Percentiles rank a stretch among this genome's conserved stretches.
These are phyloP conservation scores for Rhodotorula graminis DNA, from an alignment of 768 basidiomycete genomes.

Conservation along the genomic window DNA sequence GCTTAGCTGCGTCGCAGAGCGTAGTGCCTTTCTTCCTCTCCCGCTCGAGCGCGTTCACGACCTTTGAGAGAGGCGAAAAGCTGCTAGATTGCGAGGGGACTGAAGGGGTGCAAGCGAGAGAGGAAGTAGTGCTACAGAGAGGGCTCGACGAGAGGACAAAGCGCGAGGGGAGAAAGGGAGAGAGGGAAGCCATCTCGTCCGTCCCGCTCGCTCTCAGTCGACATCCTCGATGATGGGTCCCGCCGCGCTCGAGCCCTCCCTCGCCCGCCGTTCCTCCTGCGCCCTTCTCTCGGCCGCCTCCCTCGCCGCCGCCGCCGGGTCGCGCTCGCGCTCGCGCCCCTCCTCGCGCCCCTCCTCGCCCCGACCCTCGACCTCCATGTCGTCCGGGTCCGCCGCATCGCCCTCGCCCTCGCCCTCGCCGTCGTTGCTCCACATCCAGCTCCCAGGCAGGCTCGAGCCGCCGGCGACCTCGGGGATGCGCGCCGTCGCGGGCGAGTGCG, in stretches of 20 bases:
- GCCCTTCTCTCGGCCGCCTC: constrained; percentile 16
- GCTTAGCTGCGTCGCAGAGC: no score
- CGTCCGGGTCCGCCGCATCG: not conserved
- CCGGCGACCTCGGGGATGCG: constrained; percentile 15
- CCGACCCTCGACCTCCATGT: not conserved
- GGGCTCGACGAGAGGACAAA: no score
- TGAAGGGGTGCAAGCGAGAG: no score
- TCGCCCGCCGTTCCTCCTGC: not conserved
- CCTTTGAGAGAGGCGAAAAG: no score
- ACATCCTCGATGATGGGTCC: constrained; percentile 26
- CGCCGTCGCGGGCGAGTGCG: constrained; percentile 11
- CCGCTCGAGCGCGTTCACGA: no score
- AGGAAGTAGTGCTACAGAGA: no score
- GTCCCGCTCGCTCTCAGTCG: not conserved
- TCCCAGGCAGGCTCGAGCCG: constrained; percentile 24
- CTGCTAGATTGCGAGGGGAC: no score
- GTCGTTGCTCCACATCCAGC: constrained; percentile 9
- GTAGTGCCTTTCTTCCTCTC: no score
- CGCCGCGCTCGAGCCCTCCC: not conserved
- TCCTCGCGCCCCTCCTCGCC: constrained; percentile 1
- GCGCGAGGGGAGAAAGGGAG: no score
- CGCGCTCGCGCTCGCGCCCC: not conserved
- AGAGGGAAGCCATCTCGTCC: no score
- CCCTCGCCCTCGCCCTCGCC: not conserved
- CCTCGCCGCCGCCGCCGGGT: not conserved